Conservation (phyloP, 768 basidiomycete genomes). For the Gelatoporia subvermispora region DNA sequence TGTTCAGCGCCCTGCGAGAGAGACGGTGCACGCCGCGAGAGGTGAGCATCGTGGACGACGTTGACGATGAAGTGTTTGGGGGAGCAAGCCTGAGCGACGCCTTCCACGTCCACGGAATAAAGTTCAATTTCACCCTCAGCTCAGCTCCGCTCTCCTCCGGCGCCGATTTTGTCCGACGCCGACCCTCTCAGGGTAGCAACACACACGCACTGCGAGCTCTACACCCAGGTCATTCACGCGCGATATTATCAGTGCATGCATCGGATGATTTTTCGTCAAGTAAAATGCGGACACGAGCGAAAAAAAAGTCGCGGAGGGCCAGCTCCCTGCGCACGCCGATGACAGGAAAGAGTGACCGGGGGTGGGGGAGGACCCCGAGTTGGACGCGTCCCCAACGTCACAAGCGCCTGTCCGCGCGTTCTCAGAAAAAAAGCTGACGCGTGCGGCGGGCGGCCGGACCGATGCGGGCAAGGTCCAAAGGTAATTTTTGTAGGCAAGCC, state of each 20-base stretch:
- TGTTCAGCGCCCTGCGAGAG: slow-evolving; percentile 77
- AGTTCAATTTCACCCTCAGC: slow-evolving; percentile 22
- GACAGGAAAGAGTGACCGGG: no score
- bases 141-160: slow-evolving; percentile 17
- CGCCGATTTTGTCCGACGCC: slow-evolving; percentile 22
- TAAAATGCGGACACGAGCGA: no score
- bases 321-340: no score
- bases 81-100: slow-evolving; percentile 18
- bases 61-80: slow-evolving; percentile 24
- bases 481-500: not conserved
- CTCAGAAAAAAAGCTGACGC: no score
- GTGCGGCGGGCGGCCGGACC: slow-evolving; percentile 1
- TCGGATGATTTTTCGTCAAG: no score
- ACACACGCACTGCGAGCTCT: no score
- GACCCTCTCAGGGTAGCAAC: not conserved
- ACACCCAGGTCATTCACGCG: no score
- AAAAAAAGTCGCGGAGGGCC: no score
- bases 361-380: no score
- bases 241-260: no score
- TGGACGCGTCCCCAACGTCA: no score
- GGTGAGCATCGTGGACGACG: slow-evolving; percentile 66
- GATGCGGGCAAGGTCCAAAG: not conserved
- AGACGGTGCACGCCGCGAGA: slow-evolving; percentile 84
- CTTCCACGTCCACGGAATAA: slow-evolving; percentile 23
- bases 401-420: no score